These are phyloP conservation scores for Pseudofabraea citricarpa DNA, from an alignment of 2,329 filamentous ascomycete species.

Conservation along the genomic window DNA sequence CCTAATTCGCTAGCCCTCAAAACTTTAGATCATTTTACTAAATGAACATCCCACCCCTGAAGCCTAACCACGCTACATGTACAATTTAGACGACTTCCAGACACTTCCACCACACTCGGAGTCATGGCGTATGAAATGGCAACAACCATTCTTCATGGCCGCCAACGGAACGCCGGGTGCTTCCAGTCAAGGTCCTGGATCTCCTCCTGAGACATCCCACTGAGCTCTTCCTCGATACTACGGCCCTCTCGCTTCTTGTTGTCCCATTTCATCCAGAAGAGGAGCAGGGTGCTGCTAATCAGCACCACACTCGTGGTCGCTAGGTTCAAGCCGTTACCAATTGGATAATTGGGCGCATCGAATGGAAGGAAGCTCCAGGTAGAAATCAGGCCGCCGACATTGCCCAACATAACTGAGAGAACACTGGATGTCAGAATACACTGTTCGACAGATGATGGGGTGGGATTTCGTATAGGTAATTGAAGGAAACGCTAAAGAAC, in stretches of 20 bases:
- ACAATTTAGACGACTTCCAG: too few relatives aligned
- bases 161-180: constrained; percentile 63
- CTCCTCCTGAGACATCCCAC: constrained; percentile 45
- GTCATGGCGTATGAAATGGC: too few relatives aligned
- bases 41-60: too few relatives aligned
- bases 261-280: constrained; percentile 58
- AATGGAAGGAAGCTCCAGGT: constrained; percentile 61
- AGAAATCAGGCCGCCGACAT: constrained; percentile 63
- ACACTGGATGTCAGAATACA: too few relatives aligned
- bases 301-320: constrained; percentile 54
- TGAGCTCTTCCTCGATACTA: constrained; percentile 50
- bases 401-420: constrained; percentile 71
- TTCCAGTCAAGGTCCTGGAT: constrained; percentile 61
- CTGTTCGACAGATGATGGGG: too few relatives aligned
- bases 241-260: constrained; percentile 53
- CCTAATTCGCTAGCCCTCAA: too few relatives aligned
- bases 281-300: constrained; percentile 41
- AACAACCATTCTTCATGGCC: too few relatives aligned
- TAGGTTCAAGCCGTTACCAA: constrained; percentile 68
- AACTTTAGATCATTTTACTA: too few relatives aligned
- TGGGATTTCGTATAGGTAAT: too few relatives aligned
- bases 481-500: too few relatives aligned
- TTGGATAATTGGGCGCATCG: constrained; percentile 62
- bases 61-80: too few relatives aligned
- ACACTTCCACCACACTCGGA: too few relatives aligned